These are phyloP conservation scores for Didymella arachidicola DNA, from an alignment of 2,329 filamentous ascomycete species.

Conservation along the genomic window DNA sequence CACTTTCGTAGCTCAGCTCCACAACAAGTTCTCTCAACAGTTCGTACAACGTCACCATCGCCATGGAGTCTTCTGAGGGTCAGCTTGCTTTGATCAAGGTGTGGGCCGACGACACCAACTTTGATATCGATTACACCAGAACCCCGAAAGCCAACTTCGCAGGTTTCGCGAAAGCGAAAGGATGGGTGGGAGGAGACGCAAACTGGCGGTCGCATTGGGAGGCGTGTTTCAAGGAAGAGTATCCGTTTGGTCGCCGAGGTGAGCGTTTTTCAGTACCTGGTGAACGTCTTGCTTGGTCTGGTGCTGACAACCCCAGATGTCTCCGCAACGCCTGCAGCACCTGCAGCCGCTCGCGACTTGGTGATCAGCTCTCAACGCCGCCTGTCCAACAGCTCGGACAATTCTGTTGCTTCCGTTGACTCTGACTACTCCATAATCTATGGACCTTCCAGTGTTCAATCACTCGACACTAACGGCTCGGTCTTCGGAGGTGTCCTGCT, in stretches of 20 bases:
- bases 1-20: neutral
- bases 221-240: constrained; percentile 28
- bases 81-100: constrained; percentile 23
- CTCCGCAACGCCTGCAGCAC: neutral
- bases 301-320: neutral
- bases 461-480: constrained; percentile 23
- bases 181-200: constrained; percentile 29
- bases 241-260: constrained; percentile 21
- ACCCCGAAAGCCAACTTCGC: constrained; percentile 34
- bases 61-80: constrained; percentile 18
- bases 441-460: constrained; percentile 23
- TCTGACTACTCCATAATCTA: constrained; percentile 29
- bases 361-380: constrained; percentile 19
- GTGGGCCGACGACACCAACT: constrained; percentile 24
- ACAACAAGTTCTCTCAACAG: neutral
- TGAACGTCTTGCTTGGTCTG: no score
- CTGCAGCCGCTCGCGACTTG: constrained; percentile 1
- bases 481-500: constrained; percentile 20
- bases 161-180: constrained; percentile 29
- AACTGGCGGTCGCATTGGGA: constrained; percentile 29
- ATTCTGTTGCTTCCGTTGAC: constrained; percentile 13
- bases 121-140: constrained; percentile 17
- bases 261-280: neutral
- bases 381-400: constrained; percentile 25
- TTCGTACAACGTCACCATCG: neutral